These are phyloP conservation scores for Podaxis sp. DNA, from an alignment of 768 basidiomycete genomes.

Conservation along the genomic window DNA sequence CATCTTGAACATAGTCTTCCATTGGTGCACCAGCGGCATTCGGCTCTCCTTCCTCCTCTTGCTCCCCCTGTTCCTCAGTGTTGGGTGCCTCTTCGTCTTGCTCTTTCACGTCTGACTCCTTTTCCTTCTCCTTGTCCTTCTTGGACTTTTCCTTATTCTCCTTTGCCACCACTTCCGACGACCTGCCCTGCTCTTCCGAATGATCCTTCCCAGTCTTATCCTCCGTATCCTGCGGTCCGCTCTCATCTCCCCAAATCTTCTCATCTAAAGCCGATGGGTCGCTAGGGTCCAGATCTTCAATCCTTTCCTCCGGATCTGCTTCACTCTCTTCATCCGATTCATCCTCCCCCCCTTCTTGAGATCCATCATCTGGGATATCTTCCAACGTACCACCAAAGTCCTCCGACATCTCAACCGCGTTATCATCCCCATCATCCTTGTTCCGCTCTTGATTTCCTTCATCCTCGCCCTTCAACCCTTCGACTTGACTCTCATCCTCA, in stretches of 20 bases:
- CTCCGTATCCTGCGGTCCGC: slow-evolving; percentile 53
- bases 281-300: slow-evolving; percentile 77
- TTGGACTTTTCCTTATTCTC: slow-evolving; percentile 49
- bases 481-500: slow-evolving; percentile 94
- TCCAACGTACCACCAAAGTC: slow-evolving; percentile 89
- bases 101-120: slow-evolving; percentile 18
- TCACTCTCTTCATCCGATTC: slow-evolving; percentile 56
- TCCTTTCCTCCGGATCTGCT: slow-evolving; percentile 75
- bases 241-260: slow-evolving; percentile 94
- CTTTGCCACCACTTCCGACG: slow-evolving; percentile 79
- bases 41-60: slow-evolving; percentile 40
- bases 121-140: slow-evolving; percentile 22
- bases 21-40: slow-evolving; percentile 63
- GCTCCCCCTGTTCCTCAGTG: slow-evolving; percentile 29
- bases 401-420: slow-evolving; percentile 88
- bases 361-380: slow-evolving; percentile 69
- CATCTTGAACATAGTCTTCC: slow-evolving; percentile 77
- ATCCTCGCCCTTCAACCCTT: slow-evolving; percentile 79
- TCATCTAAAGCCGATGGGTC: slow-evolving; percentile 91
- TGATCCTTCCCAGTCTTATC: slow-evolving; percentile 63
- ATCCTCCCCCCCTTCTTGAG: slow-evolving; percentile 44
- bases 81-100: slow-evolving; percentile 17
- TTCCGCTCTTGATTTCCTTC: slow-evolving; percentile 44
- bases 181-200: slow-evolving; percentile 45
- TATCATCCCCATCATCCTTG: slow-evolving; percentile 55